These are phyloP conservation scores for Aethionema arabicum DNA, from an alignment of 345 rosid species.

Conservation along the genomic window DNA sequence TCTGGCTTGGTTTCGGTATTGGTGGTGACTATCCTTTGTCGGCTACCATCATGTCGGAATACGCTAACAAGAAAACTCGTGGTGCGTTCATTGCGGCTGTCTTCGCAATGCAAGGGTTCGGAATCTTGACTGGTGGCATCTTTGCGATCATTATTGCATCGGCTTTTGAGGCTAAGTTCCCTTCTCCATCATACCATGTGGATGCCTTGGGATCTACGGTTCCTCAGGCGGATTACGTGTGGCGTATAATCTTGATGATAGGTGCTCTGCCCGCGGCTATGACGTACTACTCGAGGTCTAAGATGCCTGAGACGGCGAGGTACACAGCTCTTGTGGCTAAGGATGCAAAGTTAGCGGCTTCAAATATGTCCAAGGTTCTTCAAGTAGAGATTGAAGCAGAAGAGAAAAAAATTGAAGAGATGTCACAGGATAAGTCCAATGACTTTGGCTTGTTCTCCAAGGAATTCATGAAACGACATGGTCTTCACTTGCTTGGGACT, in stretches of 20 bases:
- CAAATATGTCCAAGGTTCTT: constrained; percentile 81
- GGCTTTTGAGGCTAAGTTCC: constrained; percentile 51
- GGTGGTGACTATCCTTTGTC: constrained; percentile 88
- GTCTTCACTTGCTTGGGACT: constrained; percentile 84
- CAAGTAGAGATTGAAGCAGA: constrained; percentile 67
- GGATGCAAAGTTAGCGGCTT: constrained; percentile 65
- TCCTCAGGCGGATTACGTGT: constrained; percentile 71
- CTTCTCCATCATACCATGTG: constrained; percentile 49
- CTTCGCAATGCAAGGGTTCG: constrained; percentile 94
- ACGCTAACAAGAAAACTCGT: constrained; percentile 81
- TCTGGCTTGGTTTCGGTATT: constrained; percentile 86
- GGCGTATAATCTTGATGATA: constrained; percentile 78
- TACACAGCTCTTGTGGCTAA: constrained; percentile 88
- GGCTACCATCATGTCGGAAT: constrained; percentile 83
- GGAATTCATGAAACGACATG: constrained; percentile 59
- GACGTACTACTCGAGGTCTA: constrained; percentile 79
- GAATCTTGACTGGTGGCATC: constrained; percentile 71
- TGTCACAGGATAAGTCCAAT: constrained; percentile 21
- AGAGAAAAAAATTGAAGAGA: constrained; percentile 39
- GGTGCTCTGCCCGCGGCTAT: constrained; percentile 81
- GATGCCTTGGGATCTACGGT: constrained; percentile 54
- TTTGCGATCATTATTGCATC: constrained; percentile 58
- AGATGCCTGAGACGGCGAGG: constrained; percentile 92
- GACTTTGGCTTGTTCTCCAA: constrained; percentile 63
- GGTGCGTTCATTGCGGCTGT: constrained; percentile 91